Conservation (phyloP, 148 eudicot species). For the Cornus kousa region DNA sequence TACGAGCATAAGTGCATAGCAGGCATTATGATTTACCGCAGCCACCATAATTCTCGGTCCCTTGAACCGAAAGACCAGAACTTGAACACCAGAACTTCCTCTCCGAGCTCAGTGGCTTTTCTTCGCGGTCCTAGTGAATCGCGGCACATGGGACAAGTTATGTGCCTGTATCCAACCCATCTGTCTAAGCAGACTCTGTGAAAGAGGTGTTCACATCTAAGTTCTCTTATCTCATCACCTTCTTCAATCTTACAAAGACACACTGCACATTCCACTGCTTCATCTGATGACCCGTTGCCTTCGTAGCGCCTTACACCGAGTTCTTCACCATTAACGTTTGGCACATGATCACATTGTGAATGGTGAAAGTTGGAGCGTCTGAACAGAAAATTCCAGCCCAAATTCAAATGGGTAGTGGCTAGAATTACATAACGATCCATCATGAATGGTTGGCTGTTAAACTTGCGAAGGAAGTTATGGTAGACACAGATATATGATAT, state of each 20-base stretch:
- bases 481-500: neutral
- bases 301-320: neutral
- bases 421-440: neutral
- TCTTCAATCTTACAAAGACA: slow-evolving; percentile 23
- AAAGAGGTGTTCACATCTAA: slow-evolving; percentile 23
- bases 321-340: neutral
- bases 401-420: neutral
- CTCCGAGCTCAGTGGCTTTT: neutral
- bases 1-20: neutral
- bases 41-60: neutral
- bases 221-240: slow-evolving; percentile 17
- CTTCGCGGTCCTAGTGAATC: slow-evolving; percentile 7
- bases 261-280: slow-evolving; percentile 20
- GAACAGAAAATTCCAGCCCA: neutral
- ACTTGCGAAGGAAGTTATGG: neutral
- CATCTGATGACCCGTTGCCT: neutral
- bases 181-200: slow-evolving; percentile 24
- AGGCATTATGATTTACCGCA: neutral
- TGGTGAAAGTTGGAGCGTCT: neutral
- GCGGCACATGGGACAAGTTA: slow-evolving; percentile 23
- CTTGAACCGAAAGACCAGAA: slow-evolving; percentile 15
- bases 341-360: neutral
- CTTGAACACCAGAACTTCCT: slow-evolving; percentile 20
- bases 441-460: neutral
- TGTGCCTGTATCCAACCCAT: slow-evolving; percentile 8